Evolutionary conservation across 495 filamentous ascomycete genomes (phyloP).

Genomic region (Talaromyces adpressus): DNA sequence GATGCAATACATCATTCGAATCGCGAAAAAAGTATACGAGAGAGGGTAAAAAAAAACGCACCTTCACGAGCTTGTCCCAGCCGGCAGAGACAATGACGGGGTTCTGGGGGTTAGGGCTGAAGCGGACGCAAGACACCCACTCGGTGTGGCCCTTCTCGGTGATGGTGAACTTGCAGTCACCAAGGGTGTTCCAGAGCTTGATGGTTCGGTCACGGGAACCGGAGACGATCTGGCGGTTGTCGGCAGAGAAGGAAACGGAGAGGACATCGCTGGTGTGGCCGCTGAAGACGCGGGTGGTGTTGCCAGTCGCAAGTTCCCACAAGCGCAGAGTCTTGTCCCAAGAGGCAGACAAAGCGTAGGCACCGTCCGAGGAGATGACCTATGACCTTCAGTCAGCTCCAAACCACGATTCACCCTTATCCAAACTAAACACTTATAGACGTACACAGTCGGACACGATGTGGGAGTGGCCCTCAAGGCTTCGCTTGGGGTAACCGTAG

Average conservation of each 20-base stretch:
- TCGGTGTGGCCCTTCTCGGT: slow-evolving; percentile 99
- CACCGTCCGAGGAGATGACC: slow-evolving; percentile 99
- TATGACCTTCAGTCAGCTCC: slow-evolving; percentile 39
- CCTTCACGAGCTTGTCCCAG: slow-evolving; percentile 99
- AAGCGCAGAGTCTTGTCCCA: slow-evolving; percentile 99
- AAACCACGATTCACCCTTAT: slow-evolving; percentile 12
- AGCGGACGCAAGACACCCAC: slow-evolving; percentile 99
- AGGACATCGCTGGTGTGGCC: slow-evolving; percentile 99
- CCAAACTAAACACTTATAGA: slow-evolving; percentile 16
- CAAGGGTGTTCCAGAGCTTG: slow-evolving; percentile 99
- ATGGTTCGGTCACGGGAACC: slow-evolving; percentile 96
- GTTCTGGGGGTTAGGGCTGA: slow-evolving; percentile 99
- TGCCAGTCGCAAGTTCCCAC: slow-evolving; percentile 95
- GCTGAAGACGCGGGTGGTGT: slow-evolving; percentile 95
- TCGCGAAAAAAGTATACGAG: not conserved
- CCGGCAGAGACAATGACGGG: slow-evolving; percentile 97
- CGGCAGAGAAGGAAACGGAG: slow-evolving; percentile 99
- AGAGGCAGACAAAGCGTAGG: slow-evolving; percentile 96
- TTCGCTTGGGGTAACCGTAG: slow-evolving; percentile 98
- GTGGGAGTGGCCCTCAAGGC: slow-evolving; percentile 97
- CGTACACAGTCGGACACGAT: slow-evolving; percentile 99
- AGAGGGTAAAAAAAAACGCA: slow-evolving; percentile 43
- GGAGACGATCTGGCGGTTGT: slow-evolving; percentile 99
- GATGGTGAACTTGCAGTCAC: slow-evolving; percentile 99
- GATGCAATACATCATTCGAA: slow-evolving; percentile 84